phyloP scores from a whole-genome alignment of 2,329 filamentous ascomycete species.

The Chaetoscypha palmicola region DNA sequence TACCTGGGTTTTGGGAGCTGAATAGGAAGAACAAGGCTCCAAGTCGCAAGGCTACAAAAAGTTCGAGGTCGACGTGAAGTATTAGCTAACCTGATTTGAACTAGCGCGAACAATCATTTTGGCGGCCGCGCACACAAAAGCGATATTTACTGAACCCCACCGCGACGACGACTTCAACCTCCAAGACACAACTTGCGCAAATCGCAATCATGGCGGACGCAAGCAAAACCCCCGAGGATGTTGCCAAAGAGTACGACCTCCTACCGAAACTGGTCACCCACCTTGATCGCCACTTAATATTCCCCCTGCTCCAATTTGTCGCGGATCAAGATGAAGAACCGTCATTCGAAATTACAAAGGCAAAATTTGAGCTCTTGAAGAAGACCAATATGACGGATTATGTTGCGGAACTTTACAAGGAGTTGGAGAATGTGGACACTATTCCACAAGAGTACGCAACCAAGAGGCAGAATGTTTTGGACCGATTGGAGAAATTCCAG shows the following conservation, averaged over 20 bases:
- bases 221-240: constrained; percentile 41
- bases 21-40: too few relatives aligned
- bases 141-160: constrained; percentile 9
- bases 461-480: constrained; percentile 83
- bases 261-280: constrained; percentile 84
- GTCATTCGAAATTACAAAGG: constrained; percentile 66
- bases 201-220: constrained; percentile 44
- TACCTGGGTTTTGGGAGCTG: too few relatives aligned
- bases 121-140: constrained; percentile 20
- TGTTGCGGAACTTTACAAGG: constrained; percentile 83
- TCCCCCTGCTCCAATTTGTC: constrained; percentile 90
- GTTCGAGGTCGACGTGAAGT: constrained; percentile 7
- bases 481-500: constrained; percentile 74
- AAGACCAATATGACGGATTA: constrained; percentile 99
- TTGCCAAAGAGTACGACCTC: constrained; percentile 46
- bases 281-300: constrained; percentile 93
- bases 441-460: constrained; percentile 78
- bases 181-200: constrained; percentile 11
- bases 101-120: constrained; percentile 10
- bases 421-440: constrained; percentile 73
- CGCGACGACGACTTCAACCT: constrained; percentile 7
- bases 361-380: constrained; percentile 91
- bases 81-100: constrained; percentile 2
- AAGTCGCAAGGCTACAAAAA: constrained; percentile 9
- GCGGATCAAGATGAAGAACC: constrained; percentile 74